Evolutionary conservation across 208 protist genomes (phyloP).

Genomic region (Leptomonas pyrrhocoris): DNA sequence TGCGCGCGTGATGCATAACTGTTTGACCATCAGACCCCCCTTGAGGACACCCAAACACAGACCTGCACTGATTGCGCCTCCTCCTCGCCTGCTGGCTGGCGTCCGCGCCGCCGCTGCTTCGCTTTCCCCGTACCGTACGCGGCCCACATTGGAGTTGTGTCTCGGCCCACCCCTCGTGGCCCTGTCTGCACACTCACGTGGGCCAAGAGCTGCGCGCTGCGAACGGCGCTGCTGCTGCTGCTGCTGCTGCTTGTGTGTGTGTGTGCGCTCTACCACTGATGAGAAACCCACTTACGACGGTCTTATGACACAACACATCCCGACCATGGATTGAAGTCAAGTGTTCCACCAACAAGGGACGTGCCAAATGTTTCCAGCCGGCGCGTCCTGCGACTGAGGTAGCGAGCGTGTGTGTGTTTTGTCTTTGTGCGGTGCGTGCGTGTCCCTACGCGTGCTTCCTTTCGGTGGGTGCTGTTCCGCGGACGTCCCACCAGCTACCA

Average conservation of each 20-base stretch:
- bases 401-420: conserved; percentile 5
- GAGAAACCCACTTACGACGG: conserved; percentile 3
- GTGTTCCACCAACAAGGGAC: conserved; percentile 47
- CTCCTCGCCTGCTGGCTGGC: not conserved
- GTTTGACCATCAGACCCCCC: conserved; percentile 20
- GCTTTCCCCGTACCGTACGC: not conserved
- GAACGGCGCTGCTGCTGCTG: not conserved
- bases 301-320: conserved; percentile 12
- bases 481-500: conserved; percentile 15
- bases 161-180: conserved; percentile 10
- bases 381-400: conserved; percentile 55
- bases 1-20: conserved; percentile 14
- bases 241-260: not conserved
- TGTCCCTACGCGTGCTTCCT: not conserved
- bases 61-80: conserved; percentile 12
- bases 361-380: conserved; percentile 60
- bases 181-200: conserved; percentile 18
- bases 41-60: conserved; percentile 24
- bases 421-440: conserved; percentile 2
- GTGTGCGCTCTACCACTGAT: conserved; percentile 1
- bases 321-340: conserved; percentile 61
- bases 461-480: not conserved
- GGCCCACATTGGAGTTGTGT: conserved; percentile 13
- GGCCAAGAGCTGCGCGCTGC: conserved; percentile 9
- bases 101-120: not conserved